A percentile compares a stretch with the other conserved stretches of the same genome.
Conservation (phyloP, 1,284 basidiomycete species). For the Ganoderma resinaceum region DNA sequence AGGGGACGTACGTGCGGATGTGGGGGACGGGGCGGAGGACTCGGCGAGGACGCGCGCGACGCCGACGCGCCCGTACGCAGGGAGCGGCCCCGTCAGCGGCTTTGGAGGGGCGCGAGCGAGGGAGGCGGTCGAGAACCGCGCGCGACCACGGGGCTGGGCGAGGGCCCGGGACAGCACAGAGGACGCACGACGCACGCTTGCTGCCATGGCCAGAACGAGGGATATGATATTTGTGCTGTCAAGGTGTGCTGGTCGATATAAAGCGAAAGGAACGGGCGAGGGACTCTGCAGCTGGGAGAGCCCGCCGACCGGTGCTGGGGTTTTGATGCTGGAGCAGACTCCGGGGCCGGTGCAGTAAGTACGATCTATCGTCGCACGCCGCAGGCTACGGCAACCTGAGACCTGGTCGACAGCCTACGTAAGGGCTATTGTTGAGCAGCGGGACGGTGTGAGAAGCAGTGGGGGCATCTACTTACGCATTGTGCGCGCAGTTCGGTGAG, state of each 20-base stretch:
- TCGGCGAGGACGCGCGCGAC: slow-evolving; percentile 5
- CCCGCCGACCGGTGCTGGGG: background rate
- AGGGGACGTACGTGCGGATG: background rate
- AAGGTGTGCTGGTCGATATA: background rate
- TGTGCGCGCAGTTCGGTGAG: background rate
- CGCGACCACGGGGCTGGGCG: background rate
- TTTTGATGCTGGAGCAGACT: background rate
- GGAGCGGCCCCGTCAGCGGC: background rate
- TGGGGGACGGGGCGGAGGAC: background rate
- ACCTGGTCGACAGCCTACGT: background rate
- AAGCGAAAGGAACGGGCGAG: too few relatives aligned
- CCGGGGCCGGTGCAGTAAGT: too few relatives aligned
- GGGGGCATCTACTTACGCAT: slow-evolving; percentile 1
- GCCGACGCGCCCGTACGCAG: slow-evolving; percentile 7
- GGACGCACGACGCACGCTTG: background rate
- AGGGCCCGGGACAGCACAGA: background rate
- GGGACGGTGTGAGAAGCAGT: background rate
- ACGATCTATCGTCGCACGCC: too few relatives aligned
- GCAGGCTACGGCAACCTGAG: too few relatives aligned
- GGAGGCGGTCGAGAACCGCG: background rate
- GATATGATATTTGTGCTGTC: background rate
- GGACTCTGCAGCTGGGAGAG: too few relatives aligned
- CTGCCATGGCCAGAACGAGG: background rate
- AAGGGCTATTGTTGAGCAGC: too few relatives aligned
- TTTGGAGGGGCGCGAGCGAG: background rate